Percentiles rank a stretch among this genome's conserved stretches.
These are phyloP conservation scores for Fragilaria crotonensis DNA, from an alignment of 108 stramenopile genomes.

Conservation along the genomic window DNA sequence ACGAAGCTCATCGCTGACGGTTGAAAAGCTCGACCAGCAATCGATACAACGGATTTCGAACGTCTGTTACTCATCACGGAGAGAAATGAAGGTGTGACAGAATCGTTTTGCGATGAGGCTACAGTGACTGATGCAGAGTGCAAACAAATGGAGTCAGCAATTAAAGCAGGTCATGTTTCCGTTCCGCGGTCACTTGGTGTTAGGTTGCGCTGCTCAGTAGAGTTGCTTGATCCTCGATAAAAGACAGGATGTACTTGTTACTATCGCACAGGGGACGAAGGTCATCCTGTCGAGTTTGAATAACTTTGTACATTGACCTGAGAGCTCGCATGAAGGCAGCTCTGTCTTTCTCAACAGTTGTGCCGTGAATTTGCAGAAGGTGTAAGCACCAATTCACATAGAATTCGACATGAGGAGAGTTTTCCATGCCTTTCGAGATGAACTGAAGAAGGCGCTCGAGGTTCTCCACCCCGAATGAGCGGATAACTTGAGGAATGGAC, in stretches of 20 bases:
- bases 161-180: too few species aligned
- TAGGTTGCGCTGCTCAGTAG: slow-evolving; percentile 3
- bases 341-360: slow-evolving; percentile 73
- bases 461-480: slow-evolving; percentile 58
- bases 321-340: slow-evolving; percentile 76
- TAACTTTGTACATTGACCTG: slow-evolving; percentile 59
- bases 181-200: too few species aligned
- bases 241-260: slow-evolving; percentile 74
- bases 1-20: too few species aligned
- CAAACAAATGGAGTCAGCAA: too few species aligned
- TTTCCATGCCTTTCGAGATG: slow-evolving; percentile 64
- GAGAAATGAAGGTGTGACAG: too few species aligned
- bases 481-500: slow-evolving; percentile 67
- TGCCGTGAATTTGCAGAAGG: slow-evolving; percentile 68
- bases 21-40: too few species aligned
- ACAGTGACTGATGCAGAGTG: too few species aligned
- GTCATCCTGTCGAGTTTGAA: slow-evolving; percentile 67
- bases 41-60: too few species aligned
- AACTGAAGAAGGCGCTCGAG: slow-evolving; percentile 71
- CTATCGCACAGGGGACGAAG: slow-evolving; percentile 68
- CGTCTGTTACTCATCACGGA: too few species aligned
- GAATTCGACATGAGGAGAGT: slow-evolving; percentile 84
- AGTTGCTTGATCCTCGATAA: slow-evolving; percentile 56
- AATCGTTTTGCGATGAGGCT: too few species aligned
- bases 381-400: slow-evolving; percentile 80